These are phyloP conservation scores for Kitagawia praeruptora DNA, from an alignment of 129 eudicot genomes.

Conservation along the genomic window DNA sequence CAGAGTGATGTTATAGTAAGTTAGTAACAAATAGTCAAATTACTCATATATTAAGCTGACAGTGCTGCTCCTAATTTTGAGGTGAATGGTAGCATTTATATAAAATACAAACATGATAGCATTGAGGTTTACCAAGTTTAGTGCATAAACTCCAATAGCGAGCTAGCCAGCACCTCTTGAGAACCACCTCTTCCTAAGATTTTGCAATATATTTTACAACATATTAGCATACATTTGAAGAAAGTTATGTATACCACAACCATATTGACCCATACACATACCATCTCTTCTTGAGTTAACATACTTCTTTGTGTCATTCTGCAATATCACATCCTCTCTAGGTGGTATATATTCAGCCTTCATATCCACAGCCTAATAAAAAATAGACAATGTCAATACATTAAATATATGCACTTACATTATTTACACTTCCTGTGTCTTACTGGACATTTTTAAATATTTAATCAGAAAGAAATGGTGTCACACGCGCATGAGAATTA, in stretches of 20 bases:
- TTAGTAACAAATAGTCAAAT: background rate
- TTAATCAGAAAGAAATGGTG: no score
- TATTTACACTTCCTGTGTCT: no score
- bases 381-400: background rate
- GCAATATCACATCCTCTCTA: slow-evolving; percentile 79
- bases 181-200: slow-evolving; percentile 80
- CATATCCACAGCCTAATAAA: slow-evolving; percentile 58
- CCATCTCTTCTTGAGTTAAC: slow-evolving; percentile 83
- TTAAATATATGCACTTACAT: no score
- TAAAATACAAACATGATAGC: background rate
- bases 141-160: slow-evolving; percentile 79
- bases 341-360: slow-evolving; percentile 91
- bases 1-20: background rate
- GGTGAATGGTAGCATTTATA: background rate
- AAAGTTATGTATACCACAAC: background rate
- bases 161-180: slow-evolving; percentile 94
- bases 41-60: slow-evolving; percentile 1
- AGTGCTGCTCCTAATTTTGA: no score
- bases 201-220: slow-evolving; percentile 7
- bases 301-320: slow-evolving; percentile 59
- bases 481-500: no score
- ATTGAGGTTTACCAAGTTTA: slow-evolving; percentile 41
- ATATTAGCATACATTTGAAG: background rate
- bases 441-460: no score
- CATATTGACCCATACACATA: slow-evolving; percentile 33